Conservation (phyloP, 129 eudicot genomes). For the Artemisia tridentata region DNA sequence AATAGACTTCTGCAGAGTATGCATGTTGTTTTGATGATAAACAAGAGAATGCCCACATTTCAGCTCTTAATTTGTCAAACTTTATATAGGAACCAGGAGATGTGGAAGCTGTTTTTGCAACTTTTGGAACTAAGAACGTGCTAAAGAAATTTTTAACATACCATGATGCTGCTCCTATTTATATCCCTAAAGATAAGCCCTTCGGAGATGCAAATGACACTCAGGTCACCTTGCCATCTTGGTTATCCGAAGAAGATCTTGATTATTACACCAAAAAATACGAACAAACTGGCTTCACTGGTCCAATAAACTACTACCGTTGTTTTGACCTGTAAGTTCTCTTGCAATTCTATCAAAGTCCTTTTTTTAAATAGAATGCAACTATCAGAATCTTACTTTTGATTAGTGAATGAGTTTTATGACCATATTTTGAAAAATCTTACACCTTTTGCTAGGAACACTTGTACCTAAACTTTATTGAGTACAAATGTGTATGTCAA, state of each 20-base stretch:
- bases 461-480: not conserved
- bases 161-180: constrained; percentile 45
- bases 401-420: too few relatives aligned
- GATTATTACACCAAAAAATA: constrained; percentile 50
- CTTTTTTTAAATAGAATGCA: too few relatives aligned
- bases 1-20: not conserved
- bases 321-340: constrained; percentile 56
- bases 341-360: not conserved
- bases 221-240: constrained; percentile 41
- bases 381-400: too few relatives aligned
- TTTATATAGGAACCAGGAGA: constrained; percentile 60
- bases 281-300: constrained; percentile 68
- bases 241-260: constrained; percentile 67
- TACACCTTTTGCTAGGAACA: too few relatives aligned
- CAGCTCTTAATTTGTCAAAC: not conserved
- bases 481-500: not conserved
- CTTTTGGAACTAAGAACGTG: constrained; percentile 41
- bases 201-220: constrained; percentile 33
- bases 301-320: constrained; percentile 72
- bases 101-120: constrained; percentile 59
- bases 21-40: not conserved
- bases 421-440: too few relatives aligned
- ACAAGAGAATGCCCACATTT: not conserved
- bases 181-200: constrained; percentile 56
- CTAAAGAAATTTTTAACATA: constrained; percentile 41